These are phyloP conservation scores for Rubia peregrina DNA, from an alignment of 305 asterid genomes.

Conservation along the genomic window DNA sequence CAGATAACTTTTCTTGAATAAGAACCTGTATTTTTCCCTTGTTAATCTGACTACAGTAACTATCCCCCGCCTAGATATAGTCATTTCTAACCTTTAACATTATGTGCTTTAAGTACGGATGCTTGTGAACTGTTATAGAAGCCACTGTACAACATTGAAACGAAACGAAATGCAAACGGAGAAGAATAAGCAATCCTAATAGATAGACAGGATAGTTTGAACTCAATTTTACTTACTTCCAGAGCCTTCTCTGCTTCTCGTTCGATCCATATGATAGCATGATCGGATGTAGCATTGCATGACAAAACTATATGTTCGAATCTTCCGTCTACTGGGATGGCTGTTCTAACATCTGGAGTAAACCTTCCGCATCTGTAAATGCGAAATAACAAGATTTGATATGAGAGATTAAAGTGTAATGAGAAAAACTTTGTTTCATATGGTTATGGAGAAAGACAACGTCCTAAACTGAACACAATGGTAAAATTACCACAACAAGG, in stretches of 20 bases:
- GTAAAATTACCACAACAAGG: neutral
- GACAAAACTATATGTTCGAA: slow-evolving; percentile 92
- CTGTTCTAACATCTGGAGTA: slow-evolving; percentile 95
- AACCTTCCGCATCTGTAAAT: slow-evolving; percentile 76
- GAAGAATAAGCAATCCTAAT: neutral
- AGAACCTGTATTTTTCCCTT: too few relatives aligned
- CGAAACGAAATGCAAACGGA: neutral
- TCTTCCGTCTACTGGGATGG: slow-evolving; percentile 94
- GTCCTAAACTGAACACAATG: neutral
- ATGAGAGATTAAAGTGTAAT: neutral
- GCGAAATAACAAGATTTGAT: slow-evolving; percentile 13
- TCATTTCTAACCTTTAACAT: neutral
- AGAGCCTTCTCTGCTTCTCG: slow-evolving; percentile 77
- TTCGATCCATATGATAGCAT: slow-evolving; percentile 87
- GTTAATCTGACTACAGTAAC: neutral
- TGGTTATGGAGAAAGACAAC: neutral
- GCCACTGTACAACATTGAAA: neutral
- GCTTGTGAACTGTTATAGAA: neutral
- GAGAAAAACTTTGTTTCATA: neutral
- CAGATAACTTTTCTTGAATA: too few relatives aligned
- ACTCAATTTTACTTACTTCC: slow-evolving; percentile 40
- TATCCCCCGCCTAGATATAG: neutral
- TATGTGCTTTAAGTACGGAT: neutral
- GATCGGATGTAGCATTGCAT: slow-evolving; percentile 87
- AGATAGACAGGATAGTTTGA: neutral